Base-by-base conservation (phyloP, 1,284 basidiomycete genomes). In the Ustilago lituana region DNA sequence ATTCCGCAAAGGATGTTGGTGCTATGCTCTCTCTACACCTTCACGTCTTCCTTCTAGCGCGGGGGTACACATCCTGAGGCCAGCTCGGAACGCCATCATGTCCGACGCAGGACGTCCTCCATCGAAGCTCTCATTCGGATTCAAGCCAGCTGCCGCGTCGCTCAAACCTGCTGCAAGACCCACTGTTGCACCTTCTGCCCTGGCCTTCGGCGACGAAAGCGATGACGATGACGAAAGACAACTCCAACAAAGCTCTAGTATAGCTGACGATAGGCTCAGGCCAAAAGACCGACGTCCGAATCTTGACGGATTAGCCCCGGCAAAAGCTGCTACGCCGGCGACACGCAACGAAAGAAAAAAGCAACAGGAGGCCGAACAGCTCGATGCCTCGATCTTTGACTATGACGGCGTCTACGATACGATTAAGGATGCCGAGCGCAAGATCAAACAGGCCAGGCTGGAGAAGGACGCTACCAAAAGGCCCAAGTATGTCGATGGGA, bases 351-450 rank as follows among this genome's bases (percentile, higher is more conserved):
- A 67, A 37, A 65, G 48, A 40, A 66, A 59, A 44, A 70, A 63
- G 45, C 68, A 73, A 26, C 64, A 65, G 37, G 87, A 88, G 64
- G 93, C 94, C 78, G 87, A 89, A 84, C 86, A 86, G 67, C 84
- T 94, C 4, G 96, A 98, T 78, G 82, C 87, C 39, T 90, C 89
- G 3, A 90, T 96, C 9, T 98, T 91, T 82, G 90, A 97, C 83
- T 99, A 99, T 78, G 96, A 99, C 79, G 91, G 92, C 80, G 90
- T 98, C 6, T 98, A 91, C 87, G 96, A 99, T 77, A 88, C 87
- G 72, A 97, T 99, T 90, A 94, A 98, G 84, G 87, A 89, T 63
- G 90, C 89, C 1, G 92, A 94, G 83, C 85, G 85, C 63, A 88
- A 17, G 88, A 87, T 74, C 33, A 72, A 58, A 70, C 75, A 63